These are phyloP conservation scores for Onygenales sp. DNA, from an alignment of 2,329 filamentous ascomycete species.

Conservation along the genomic window DNA sequence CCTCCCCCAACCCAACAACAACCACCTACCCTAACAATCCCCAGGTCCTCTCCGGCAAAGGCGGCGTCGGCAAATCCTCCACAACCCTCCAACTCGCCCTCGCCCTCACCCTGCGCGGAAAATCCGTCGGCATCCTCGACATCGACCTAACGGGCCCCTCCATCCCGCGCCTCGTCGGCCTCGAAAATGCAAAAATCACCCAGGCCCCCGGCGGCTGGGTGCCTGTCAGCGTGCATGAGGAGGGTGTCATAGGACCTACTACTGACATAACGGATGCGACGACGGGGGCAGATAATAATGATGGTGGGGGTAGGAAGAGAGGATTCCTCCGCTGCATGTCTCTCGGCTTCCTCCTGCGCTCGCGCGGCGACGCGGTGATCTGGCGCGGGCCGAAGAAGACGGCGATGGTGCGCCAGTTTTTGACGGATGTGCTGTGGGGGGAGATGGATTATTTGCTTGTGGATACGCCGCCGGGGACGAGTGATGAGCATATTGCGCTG, in stretches of 20 bases:
- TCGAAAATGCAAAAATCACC: conserved; percentile 80
- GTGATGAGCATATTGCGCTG: conserved; percentile 92
- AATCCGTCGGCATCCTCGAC: conserved; percentile 89
- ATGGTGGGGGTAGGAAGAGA: not conserved
- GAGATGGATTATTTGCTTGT: conserved; percentile 86
- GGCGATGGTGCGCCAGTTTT: conserved; percentile 94
- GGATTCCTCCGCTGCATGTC: conserved; percentile 64
- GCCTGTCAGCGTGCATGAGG: conserved; percentile 67
- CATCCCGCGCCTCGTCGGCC: conserved; percentile 87
- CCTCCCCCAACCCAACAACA: not conserved
- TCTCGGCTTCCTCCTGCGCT: conserved; percentile 76
- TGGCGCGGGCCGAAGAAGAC: conserved; percentile 99
- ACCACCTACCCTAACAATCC: not conserved
- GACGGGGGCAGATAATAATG: too few species aligned
- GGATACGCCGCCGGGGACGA: conserved; percentile 92
- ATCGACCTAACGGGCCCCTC: conserved; percentile 94
- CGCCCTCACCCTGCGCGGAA: conserved; percentile 72
- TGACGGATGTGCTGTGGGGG: conserved; percentile 82
- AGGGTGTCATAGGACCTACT: too few species aligned
- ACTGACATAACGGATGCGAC: too few species aligned
- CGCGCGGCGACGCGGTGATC: conserved; percentile 82
- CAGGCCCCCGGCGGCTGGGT: conserved; percentile 90
- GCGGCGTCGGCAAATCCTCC: conserved; percentile 94
- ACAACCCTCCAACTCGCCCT: conserved; percentile 95
- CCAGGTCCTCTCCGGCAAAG: conserved; percentile 83